A percentile compares a stretch with the other conserved stretches of the same genome.
Evolutionary conservation across 768 basidiomycete species (phyloP).

Genomic region (Gymnopilus dilepis): DNA sequence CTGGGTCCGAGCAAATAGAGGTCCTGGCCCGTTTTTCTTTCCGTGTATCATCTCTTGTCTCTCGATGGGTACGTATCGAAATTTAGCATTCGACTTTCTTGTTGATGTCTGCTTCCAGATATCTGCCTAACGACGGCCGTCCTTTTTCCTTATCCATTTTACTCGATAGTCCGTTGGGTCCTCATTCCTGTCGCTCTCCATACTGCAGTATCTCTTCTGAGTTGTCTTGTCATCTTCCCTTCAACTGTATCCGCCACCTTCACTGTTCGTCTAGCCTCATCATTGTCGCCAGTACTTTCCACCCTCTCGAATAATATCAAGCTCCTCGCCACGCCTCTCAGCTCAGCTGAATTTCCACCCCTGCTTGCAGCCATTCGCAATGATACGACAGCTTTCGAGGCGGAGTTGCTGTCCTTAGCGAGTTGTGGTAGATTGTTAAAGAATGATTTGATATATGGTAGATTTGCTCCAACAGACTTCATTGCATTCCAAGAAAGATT

Average conservation of each 20-base stretch:
- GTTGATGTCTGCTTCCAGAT: conserved; percentile 41
- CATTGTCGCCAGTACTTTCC: conserved; percentile 52
- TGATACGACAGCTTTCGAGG: conserved; percentile 48
- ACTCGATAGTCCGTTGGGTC: conserved; percentile 56
- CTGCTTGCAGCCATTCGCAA: conserved; percentile 36
- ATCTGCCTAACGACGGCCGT: conserved; percentile 62
- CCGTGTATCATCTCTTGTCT: conserved; percentile 65
- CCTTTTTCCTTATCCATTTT: conserved; percentile 71
- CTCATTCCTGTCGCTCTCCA: conserved; percentile 66
- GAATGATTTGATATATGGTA: conserved; percentile 63
- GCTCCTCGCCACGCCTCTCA: conserved; percentile 49
- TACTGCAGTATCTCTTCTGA: conserved; percentile 56
- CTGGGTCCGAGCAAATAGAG: conserved; percentile 63
- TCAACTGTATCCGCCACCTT: conserved; percentile 65
- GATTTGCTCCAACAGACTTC: conserved; percentile 66
- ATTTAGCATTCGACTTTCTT: not conserved
- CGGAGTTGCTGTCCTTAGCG: conserved; percentile 54
- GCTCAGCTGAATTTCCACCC: conserved; percentile 43
- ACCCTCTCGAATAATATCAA: conserved; percentile 51
- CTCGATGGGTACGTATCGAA: conserved; percentile 48
- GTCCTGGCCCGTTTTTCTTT: conserved; percentile 67
- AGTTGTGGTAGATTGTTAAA: conserved; percentile 56
- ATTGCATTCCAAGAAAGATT: conserved; percentile 51
- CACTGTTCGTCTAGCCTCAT: conserved; percentile 50
- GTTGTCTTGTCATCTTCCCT: conserved; percentile 65